Evolutionary conservation across 2,329 filamentous ascomycete species (phyloP), one percentile per base, ranked within the genome.

Genomic region (Aspergillus sp.): DNA sequence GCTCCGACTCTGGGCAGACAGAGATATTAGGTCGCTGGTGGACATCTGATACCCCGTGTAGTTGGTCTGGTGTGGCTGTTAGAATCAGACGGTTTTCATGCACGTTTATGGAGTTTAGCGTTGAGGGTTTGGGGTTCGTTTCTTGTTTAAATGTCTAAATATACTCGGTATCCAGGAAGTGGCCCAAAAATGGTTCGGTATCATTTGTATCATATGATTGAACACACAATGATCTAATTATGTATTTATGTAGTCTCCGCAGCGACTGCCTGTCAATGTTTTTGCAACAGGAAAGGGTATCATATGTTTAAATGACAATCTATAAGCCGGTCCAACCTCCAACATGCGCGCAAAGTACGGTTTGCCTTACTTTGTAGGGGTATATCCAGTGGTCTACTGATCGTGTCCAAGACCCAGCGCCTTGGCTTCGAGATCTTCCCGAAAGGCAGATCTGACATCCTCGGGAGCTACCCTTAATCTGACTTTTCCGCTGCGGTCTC

Each of bases 401-500:
- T 73, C 71, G 59, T 70, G 66, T 1, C 71, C 71, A 46, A 92
- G 81, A 25, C 90, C 89, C 65, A 96, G 77, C 36, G 88, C 87
- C 71, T 87, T 91, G 50, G 95, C 87, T 67, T 97, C 91, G 6
- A 83, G 84, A 74, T 99, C 94, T 59, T 96, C 92, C 54, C 88
- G 85, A 61, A 97, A 85, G 25, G 93, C 94, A 68, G 91, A 82
- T 67, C 88, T 88, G 23, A 99, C 85, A 73, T 99, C 93, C 65
- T 97, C 93, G 55, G 96, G 90, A 11, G 89, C 88, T 60, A 97
- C 87, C 19, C 89, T 86, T 52, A 99, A 78, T 52, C 93, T 81
- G 38, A 99, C 83, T 71, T 95, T 92, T 52, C 91, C 93, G 19
- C 90, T 91, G 41, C 94, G 81, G 68, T 97, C 93, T 0, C 86